Evolutionary conservation across 805 yeast genomes (phyloP), one percentile per base, ranked within the genome.

Genomic region (Phaffomyces thermotolerans): DNA sequence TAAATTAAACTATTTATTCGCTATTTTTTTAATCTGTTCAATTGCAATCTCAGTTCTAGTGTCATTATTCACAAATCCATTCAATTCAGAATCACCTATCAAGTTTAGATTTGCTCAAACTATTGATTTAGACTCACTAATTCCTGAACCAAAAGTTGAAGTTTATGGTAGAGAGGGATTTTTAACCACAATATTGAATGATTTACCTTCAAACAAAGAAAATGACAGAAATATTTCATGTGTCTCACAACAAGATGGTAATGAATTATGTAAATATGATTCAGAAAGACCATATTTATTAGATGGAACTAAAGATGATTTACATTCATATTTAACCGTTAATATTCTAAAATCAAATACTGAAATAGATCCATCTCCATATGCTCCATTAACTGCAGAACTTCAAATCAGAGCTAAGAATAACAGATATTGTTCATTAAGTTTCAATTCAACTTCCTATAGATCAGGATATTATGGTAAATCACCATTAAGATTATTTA

Each of bases 61-160:
- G 9, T 56, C 79, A 18, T 52, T 66, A n/a, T 49, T 67, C 18
- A 59, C 67, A 14, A 59, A 63, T 3, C 84, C 96, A n/a, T 86
- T 82, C 58, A 75, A 80, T 27, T 66, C 68, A 23, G 54, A 63
- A 6, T 67, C 75, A 30, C 96, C 96, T 5, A 59, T 87, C 60
- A 89, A 87, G 58, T 66, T 86, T 45, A 69, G 90, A 49, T 83
- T 84, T 54, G 64, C 79, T 31, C 90, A 89, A 61, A 64, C 67
- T 2, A 68, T 83, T 41, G 75, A 84, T 50, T 60, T 81, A 44
- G 61, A 63, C 38, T 41, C 45, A 8, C 45, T 45, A 12, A 48
- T 36, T 1, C 42, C 55, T 2, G 34, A 30, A 6, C 50, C 79
- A 14, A 55, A 53, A 27, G 79, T 78, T 17, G 63, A 61, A 22